phyloP scores from a whole-genome alignment of 306 rosid species.

The Fragaria vesca region DNA sequence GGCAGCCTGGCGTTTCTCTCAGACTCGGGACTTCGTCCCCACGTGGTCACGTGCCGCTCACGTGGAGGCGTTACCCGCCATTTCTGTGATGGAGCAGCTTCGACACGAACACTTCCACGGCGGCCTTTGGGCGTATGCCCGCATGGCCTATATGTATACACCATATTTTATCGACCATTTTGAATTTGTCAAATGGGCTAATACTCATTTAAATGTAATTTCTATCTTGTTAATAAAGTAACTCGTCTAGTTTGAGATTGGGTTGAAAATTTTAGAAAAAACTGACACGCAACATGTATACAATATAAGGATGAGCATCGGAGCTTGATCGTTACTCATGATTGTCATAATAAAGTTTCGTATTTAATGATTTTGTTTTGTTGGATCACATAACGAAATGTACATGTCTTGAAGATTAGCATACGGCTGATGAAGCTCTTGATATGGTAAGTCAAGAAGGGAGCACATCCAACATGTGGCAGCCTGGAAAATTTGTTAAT shows the following conservation, averaged over 20 bases:
- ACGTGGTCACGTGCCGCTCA: slow-evolving; percentile 46
- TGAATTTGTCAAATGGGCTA: not conserved
- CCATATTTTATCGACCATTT: not conserved
- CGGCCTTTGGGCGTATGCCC: not conserved
- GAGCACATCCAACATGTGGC: too few species aligned
- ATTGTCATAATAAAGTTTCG: rapidly evolving
- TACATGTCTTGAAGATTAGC: too few species aligned
- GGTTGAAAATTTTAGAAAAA: too few species aligned
- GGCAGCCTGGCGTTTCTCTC: slow-evolving; percentile 15
- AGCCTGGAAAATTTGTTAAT: too few species aligned
- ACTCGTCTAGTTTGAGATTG: not conserved
- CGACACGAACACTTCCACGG: not conserved
- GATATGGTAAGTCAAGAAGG: too few species aligned
- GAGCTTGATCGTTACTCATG: too few species aligned
- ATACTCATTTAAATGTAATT: not conserved
- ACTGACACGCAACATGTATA: too few species aligned
- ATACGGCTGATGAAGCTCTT: too few species aligned
- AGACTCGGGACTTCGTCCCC: not conserved
- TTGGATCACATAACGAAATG: not conserved
- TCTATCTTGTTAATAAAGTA: too few species aligned
- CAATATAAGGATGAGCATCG: too few species aligned
- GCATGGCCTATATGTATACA: not conserved
- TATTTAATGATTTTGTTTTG: too few species aligned
- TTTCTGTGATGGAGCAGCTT: not conserved
- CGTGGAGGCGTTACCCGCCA: not conserved